Conservation (phyloP, 2,329 filamentous ascomycete genomes). For the Fusarium subglutinans region DNA sequence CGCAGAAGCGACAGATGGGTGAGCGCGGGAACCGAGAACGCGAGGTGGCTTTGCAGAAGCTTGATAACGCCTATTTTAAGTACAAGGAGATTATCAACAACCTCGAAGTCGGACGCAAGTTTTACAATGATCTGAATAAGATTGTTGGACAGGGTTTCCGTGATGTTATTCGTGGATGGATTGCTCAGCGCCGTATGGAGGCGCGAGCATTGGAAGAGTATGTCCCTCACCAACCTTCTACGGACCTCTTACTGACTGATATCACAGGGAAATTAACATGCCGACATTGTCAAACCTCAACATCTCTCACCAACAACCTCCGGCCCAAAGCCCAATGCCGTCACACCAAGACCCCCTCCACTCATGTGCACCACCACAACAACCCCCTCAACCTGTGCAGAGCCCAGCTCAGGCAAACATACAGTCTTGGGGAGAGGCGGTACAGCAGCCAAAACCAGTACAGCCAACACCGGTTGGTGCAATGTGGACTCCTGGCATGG, state of each 20-base stretch:
- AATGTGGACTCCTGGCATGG: slow-evolving; percentile 80
- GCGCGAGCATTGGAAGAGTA: slow-evolving; percentile 81
- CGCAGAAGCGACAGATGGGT: slow-evolving; percentile 73
- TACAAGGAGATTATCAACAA: slow-evolving; percentile 97
- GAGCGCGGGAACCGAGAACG: slow-evolving; percentile 73
- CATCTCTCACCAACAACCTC: slow-evolving; percentile 46
- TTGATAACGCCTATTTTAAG: slow-evolving; percentile 93
- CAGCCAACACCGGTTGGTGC: slow-evolving; percentile 49
- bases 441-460: slow-evolving; percentile 64
- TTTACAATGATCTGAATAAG: slow-evolving; percentile 94
- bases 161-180: slow-evolving; percentile 80
- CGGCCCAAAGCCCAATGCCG: slow-evolving; percentile 27
- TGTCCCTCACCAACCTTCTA: slow-evolving; percentile 41
- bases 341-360: slow-evolving; percentile 21
- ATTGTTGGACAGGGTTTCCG: slow-evolving; percentile 83
- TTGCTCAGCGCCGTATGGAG: slow-evolving; percentile 81
- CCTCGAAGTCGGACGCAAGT: slow-evolving; percentile 89
- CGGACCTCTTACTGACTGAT: slow-evolving; percentile 2
- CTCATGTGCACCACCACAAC: slow-evolving; percentile 21
- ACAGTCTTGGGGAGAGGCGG: slow-evolving; percentile 67
- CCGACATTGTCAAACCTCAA: slow-evolving; percentile 59
- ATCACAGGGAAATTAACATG: slow-evolving; percentile 60
- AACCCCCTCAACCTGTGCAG: slow-evolving; percentile 37
- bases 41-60: slow-evolving; percentile 83
- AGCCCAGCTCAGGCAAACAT: slow-evolving; percentile 59